phyloP scores from a whole-genome alignment of 1,284 basidiomycete genomes.

The Boletus calvinii region DNA sequence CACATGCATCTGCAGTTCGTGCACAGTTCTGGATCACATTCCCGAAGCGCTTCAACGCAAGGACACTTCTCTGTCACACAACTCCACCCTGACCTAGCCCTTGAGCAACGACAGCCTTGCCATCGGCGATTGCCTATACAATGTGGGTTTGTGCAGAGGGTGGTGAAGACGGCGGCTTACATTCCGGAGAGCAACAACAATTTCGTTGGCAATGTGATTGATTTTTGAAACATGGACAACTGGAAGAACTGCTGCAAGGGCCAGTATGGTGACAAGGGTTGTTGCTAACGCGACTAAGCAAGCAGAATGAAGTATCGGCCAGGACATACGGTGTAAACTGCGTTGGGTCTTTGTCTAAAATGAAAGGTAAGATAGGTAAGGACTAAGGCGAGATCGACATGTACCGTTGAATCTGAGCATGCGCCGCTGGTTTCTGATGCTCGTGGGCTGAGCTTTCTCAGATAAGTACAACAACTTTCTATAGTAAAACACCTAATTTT shows the following conservation, averaged over 20 bases:
- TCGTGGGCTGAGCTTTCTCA: neutral
- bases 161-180: slow-evolving; percentile 26
- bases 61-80: slow-evolving; percentile 36
- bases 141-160: neutral
- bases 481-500: slow-evolving; percentile 32
- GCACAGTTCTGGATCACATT: slow-evolving; percentile 44
- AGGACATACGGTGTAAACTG: slow-evolving; percentile 40
- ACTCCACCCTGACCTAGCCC: slow-evolving; percentile 11
- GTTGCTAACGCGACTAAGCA: slow-evolving; percentile 25
- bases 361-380: slow-evolving; percentile 1
- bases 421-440: slow-evolving; percentile 9
- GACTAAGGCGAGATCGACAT: neutral
- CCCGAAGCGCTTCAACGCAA: slow-evolving; percentile 36
- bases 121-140: slow-evolving; percentile 37
- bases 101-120: slow-evolving; percentile 42
- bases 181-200: slow-evolving; percentile 39
- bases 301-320: neutral
- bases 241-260: slow-evolving; percentile 32
- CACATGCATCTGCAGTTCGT: slow-evolving; percentile 28
- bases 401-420: slow-evolving; percentile 26
- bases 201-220: slow-evolving; percentile 39
- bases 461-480: slow-evolving; percentile 19
- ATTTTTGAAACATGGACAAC: slow-evolving; percentile 38
- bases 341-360: slow-evolving; percentile 32
- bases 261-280: slow-evolving; percentile 43